A percentile compares a stretch with the other conserved stretches of the same genome.
Conservation (phyloP, 2,329 filamentous ascomycete genomes). For the Madurella mycetomatis region DNA sequence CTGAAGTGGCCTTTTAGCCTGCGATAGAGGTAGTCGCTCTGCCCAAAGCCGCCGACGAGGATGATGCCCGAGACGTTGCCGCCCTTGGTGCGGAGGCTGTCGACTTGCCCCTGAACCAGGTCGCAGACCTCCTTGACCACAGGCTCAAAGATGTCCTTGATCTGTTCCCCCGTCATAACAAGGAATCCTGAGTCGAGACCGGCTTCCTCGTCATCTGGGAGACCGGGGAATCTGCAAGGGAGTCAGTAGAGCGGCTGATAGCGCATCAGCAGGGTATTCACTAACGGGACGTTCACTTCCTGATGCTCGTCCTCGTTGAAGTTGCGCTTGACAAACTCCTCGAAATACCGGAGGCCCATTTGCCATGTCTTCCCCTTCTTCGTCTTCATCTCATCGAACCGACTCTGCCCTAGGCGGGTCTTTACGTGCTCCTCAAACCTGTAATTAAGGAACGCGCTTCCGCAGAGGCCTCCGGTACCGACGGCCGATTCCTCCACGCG, state of each 20-base stretch:
- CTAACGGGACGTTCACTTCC: constrained; percentile 70
- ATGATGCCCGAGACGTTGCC: constrained; percentile 69
- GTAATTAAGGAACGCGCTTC: constrained; percentile 75
- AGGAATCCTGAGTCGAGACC: constrained; percentile 73
- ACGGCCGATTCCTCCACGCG: constrained; percentile 74
- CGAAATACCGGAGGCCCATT: constrained; percentile 73
- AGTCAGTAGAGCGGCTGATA: constrained; percentile 8
- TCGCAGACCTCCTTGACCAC: constrained; percentile 68
- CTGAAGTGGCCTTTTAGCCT: constrained; percentile 66
- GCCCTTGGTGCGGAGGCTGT: constrained; percentile 56
- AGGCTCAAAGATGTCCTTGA: constrained; percentile 71
- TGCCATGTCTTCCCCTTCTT: constrained; percentile 79
- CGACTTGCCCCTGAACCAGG: constrained; percentile 63
- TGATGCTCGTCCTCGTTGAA: constrained; percentile 74
- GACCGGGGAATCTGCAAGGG: constrained; percentile 58
- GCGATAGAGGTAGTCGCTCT: constrained; percentile 71
- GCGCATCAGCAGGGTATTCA: constrained; percentile 12
- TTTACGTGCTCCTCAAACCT: constrained; percentile 74
- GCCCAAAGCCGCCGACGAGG: constrained; percentile 75
- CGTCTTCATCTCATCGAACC: constrained; percentile 69
- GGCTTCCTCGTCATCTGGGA: constrained; percentile 70
- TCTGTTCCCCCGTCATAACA: constrained; percentile 63
- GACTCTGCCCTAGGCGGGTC: constrained; percentile 58
- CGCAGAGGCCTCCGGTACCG: constrained; percentile 72
- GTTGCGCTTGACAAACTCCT: constrained; percentile 80